phyloP scores from a whole-genome alignment of 352 stramenopile species.

The Globisporangium camurandrum region DNA sequence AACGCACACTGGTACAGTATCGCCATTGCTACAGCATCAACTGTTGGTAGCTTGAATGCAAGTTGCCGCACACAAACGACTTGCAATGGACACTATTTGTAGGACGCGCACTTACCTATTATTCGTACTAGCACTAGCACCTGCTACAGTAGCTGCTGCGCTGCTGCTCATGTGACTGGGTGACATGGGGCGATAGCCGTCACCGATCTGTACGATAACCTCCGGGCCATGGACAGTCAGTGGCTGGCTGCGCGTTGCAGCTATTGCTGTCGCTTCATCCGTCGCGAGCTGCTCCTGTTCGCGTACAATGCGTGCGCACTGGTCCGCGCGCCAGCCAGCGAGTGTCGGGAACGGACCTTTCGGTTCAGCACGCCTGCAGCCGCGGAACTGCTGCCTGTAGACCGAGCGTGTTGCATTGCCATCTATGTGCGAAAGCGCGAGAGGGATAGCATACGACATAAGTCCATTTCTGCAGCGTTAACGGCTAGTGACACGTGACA shows the following conservation, averaged over 20 bases:
- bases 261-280: not conserved
- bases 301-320: constrained; percentile 34
- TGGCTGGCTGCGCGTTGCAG: not conserved
- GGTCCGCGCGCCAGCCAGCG: constrained; percentile 33
- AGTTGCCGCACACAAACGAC: no score
- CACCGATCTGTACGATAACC: constrained; percentile 3
- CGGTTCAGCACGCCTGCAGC: constrained; percentile 10
- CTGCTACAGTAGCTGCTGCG: not conserved
- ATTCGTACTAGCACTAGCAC: not conserved
- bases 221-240: not conserved
- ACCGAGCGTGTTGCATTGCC: constrained; percentile 14
- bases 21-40: no score
- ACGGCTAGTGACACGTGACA: not conserved
- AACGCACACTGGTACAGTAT: no score
- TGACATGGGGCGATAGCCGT: constrained; percentile 2
- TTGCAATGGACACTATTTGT: no score
- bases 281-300: constrained; percentile 13
- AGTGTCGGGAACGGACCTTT: constrained; percentile 13
- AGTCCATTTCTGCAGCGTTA: not conserved
- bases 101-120: no score
- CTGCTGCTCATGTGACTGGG: not conserved
- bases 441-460: not conserved
- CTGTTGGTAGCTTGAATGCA: no score
- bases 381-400: constrained; percentile 9
- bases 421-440: no score